These are phyloP conservation scores for Zymoseptoria pseudotritici DNA, from an alignment of 2,329 filamentous ascomycete genomes.

Conservation along the genomic window DNA sequence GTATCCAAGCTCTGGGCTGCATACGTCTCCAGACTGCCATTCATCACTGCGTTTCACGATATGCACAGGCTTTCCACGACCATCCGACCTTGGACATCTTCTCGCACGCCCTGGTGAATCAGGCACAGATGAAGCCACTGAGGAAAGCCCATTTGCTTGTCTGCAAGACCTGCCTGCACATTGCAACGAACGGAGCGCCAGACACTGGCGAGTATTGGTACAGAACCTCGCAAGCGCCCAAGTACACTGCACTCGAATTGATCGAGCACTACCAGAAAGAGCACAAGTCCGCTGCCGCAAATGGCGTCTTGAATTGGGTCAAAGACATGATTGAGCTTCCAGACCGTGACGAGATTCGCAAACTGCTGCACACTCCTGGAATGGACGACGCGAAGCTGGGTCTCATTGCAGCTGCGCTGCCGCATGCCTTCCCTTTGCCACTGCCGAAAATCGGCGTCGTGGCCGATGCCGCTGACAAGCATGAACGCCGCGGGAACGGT, in stretches of 20 bases:
- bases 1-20: constrained; percentile 48
- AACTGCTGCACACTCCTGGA: constrained; percentile 45
- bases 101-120: constrained; percentile 37
- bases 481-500: constrained; percentile 14
- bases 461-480: constrained; percentile 14
- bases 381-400: constrained; percentile 49
- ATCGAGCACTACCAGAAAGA: constrained; percentile 55
- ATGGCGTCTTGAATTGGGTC: constrained; percentile 47
- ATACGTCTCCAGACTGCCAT: constrained; percentile 56
- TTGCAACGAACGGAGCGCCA: constrained; percentile 20
- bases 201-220: constrained; percentile 29
- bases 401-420: constrained; percentile 27
- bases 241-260: constrained; percentile 46
- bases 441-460: constrained; percentile 37
- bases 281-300: constrained; percentile 34
- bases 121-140: constrained; percentile 35
- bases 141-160: constrained; percentile 39
- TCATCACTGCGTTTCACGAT: constrained; percentile 53
- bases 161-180: constrained; percentile 30
- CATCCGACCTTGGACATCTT: constrained; percentile 52
- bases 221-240: constrained; percentile 33
- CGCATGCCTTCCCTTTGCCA: constrained; percentile 34
- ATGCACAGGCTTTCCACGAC: constrained; percentile 50
- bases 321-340: constrained; percentile 56
- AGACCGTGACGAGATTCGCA: constrained; percentile 41